Evolutionary conservation across 495 filamentous ascomycete species (phyloP).

Genomic region (Hyphodiscus hymeniophilus): DNA sequence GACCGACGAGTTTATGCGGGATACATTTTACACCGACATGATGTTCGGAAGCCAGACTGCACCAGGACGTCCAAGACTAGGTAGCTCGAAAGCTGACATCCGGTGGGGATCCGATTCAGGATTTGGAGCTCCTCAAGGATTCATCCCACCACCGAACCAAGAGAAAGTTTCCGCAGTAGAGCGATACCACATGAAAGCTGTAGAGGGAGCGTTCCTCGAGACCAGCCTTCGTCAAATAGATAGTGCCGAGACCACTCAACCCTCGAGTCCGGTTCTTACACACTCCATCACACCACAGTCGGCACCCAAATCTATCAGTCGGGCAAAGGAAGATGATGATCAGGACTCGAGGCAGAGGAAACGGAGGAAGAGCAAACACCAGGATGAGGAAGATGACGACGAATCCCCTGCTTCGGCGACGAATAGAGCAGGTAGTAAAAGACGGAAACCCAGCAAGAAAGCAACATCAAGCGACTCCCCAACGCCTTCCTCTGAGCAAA

Average conservation of each 20-base stretch:
- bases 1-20: constrained; percentile 10
- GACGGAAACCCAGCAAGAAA: constrained; percentile 28
- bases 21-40: constrained; percentile 31
- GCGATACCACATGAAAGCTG: constrained; percentile 40
- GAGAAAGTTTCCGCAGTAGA: constrained; percentile 48
- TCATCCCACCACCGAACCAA: constrained; percentile 42
- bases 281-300: constrained; percentile 21
- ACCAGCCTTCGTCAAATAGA: constrained; percentile 11
- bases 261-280: constrained; percentile 43
- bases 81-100: constrained; percentile 27
- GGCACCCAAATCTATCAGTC: constrained; percentile 26
- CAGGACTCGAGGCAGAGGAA: constrained; percentile 27
- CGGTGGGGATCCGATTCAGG: constrained; percentile 60
- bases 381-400: constrained; percentile 43
- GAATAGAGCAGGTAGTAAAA: constrained; percentile 19
- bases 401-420: constrained; percentile 32
- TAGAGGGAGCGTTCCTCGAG: constrained; percentile 40
- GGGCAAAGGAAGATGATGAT: constrained; percentile 32
- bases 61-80: constrained; percentile 2
- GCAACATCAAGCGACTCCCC: constrained; percentile 6
- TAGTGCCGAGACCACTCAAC: constrained; percentile 48
- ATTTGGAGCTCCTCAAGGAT: constrained; percentile 48
- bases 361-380: constrained; percentile 39
- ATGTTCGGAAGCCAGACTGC: constrained; percentile 23
- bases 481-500: constrained; percentile 18